Evolutionary conservation across 331 rosid species (phyloP).

Genomic region (Acacia pycnantha): DNA sequence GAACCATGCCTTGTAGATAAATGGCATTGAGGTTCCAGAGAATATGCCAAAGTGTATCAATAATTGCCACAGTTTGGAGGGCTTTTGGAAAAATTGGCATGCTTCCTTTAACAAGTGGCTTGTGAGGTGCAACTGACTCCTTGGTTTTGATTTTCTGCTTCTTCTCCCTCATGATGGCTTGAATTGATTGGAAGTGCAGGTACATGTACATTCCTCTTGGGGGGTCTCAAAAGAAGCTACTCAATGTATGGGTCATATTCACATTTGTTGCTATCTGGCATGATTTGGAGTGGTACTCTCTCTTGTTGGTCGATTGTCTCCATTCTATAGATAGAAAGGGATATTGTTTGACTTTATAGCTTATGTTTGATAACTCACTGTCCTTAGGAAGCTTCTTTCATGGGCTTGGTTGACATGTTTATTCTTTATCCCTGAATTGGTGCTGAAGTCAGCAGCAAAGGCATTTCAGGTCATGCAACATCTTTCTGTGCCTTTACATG

Average conservation of each 20-base stretch:
- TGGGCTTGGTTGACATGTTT: slow-evolving; percentile 98
- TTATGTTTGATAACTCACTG: slow-evolving; percentile 32
- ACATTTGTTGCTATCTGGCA: slow-evolving; percentile 94
- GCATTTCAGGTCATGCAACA: slow-evolving; percentile 61
- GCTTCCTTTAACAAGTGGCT: slow-evolving; percentile 98
- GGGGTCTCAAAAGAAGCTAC: slow-evolving; percentile 73
- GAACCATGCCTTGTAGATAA: slow-evolving; percentile 47
- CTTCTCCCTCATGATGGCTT: slow-evolving; percentile 20
- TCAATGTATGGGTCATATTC: slow-evolving; percentile 88
- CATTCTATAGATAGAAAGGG: slow-evolving; percentile 29
- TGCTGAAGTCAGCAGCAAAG: slow-evolving; percentile 71
- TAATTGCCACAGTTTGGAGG: slow-evolving; percentile 84
- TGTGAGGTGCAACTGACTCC: slow-evolving; percentile 67
- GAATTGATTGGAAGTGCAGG: slow-evolving; percentile 49
- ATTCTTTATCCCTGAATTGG: slow-evolving; percentile 84
- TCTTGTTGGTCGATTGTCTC: slow-evolving; percentile 27
- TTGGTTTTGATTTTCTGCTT: slow-evolving; percentile 12
- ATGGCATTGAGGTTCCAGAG: slow-evolving; percentile 88
- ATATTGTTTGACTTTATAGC: slow-evolving; percentile 21
- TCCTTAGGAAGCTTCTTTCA: slow-evolving; percentile 87
- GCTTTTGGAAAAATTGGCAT: slow-evolving; percentile 98
- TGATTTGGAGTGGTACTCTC: slow-evolving; percentile 86
- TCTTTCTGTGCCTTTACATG: slow-evolving; percentile 2
- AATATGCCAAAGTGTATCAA: slow-evolving; percentile 95
- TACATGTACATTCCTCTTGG: slow-evolving; percentile 93